Evolutionary conservation across 192 early-diverging fungal genomes (phyloP).

Genomic region (Neocallimastix lanati): DNA sequence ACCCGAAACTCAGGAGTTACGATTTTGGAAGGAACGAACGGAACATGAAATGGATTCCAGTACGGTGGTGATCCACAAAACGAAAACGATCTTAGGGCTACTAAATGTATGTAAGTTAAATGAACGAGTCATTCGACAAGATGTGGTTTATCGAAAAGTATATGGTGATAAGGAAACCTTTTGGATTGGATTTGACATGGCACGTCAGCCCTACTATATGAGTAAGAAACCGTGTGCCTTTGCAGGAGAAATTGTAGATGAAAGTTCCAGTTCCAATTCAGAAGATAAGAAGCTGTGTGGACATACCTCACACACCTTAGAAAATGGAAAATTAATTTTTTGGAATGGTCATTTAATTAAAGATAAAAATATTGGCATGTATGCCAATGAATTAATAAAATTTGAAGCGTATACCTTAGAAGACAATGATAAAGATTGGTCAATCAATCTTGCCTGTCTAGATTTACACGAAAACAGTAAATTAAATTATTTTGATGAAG

Average conservation of each 20-base stretch:
- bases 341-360: not conserved
- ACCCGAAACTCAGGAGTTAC: constrained; percentile 9
- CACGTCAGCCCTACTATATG: constrained; percentile 21
- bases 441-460: not conserved
- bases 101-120: not conserved
- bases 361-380: not conserved
- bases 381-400: not conserved
- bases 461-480: not conserved
- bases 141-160: constrained; percentile 18
- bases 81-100: constrained; percentile 1
- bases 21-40: constrained; percentile 14
- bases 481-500: not conserved
- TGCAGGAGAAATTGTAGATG: not conserved
- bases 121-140: constrained; percentile 20
- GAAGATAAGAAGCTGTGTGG: not conserved
- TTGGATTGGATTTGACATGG: constrained; percentile 44
- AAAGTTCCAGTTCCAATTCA: not conserved
- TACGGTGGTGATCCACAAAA: not conserved
- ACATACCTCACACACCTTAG: not conserved
- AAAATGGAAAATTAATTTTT: not conserved
- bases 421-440: not conserved
- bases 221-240: not conserved
- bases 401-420: not conserved
- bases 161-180: constrained; percentile 55
- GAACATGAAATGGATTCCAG: constrained; percentile 9